Percentiles rank a stretch among this genome's conserved stretches.
Conservation (phyloP, 2,329 filamentous ascomycete genomes). For the Paradendryphiella salina region DNA sequence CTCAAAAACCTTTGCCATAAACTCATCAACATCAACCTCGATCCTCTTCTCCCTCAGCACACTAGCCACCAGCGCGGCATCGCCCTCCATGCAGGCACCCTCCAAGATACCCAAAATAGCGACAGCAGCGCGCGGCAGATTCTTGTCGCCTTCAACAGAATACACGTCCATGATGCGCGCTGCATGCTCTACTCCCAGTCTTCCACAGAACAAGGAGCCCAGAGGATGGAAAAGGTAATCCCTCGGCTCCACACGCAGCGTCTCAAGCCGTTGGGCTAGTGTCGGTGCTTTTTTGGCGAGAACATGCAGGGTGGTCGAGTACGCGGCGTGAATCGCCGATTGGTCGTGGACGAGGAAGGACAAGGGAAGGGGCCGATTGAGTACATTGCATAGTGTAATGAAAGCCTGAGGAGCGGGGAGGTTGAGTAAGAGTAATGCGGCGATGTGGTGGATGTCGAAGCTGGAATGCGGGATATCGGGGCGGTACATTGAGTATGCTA, state of each 20-base stretch:
- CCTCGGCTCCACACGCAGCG: conserved; percentile 46
- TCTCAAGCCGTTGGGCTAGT: conserved; percentile 64
- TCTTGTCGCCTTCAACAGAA: conserved; percentile 76
- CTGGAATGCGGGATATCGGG: conserved; percentile 75
- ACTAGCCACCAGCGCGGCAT: conserved; percentile 31
- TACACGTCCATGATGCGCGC: conserved; percentile 80
- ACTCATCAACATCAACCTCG: conserved; percentile 32
- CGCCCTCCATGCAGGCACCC: conserved; percentile 45
- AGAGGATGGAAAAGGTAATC: conserved; percentile 65
- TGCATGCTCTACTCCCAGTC: conserved; percentile 70
- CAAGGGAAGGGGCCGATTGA: conserved; percentile 74
- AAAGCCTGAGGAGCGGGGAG: conserved; percentile 69
- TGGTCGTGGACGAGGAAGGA: conserved; percentile 74
- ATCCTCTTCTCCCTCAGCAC: conserved; percentile 23
- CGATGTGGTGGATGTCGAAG: conserved; percentile 72
- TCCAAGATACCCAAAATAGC: conserved; percentile 63
- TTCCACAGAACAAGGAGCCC: conserved; percentile 62
- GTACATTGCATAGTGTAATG: conserved; percentile 71
- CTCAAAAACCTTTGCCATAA: conserved; percentile 42
- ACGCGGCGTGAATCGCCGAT: conserved; percentile 69
- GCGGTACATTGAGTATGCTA: conserved; percentile 80
- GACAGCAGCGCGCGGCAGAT: conserved; percentile 71
- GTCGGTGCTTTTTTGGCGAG: conserved; percentile 66
- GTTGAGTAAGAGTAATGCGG: conserved; percentile 73
- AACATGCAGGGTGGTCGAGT: conserved; percentile 69